Percentiles rank a stretch among this genome's conserved stretches.
Conservation (phyloP, 805 yeast genomes). For the Suhomyces pyralidae region DNA sequence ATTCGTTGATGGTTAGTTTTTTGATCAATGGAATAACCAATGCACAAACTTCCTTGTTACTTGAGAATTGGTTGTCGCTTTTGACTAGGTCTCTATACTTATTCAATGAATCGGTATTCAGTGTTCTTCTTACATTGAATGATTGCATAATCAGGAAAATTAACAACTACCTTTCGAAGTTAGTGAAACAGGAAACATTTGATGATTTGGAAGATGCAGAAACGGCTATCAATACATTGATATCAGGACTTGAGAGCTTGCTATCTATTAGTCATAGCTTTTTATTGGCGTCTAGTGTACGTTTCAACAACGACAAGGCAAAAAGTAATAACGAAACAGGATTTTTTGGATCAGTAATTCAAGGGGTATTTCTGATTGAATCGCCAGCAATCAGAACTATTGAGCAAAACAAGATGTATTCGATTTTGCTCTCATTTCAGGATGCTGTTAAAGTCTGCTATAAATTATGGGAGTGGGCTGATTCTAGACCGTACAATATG, state of each 20-base stretch:
- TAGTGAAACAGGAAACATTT: slow-evolving; percentile 16
- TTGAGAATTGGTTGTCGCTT: slow-evolving; percentile 49
- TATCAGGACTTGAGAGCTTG: slow-evolving; percentile 64
- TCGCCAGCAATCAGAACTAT: slow-evolving; percentile 52
- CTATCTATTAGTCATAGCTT: slow-evolving; percentile 58
- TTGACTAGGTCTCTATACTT: slow-evolving; percentile 50
- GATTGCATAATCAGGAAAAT: slow-evolving; percentile 48
- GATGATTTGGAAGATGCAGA: slow-evolving; percentile 32
- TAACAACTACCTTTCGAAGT: slow-evolving; percentile 24
- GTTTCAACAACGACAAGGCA: slow-evolving; percentile 13
- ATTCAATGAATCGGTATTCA: slow-evolving; percentile 52
- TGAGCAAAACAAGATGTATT: slow-evolving; percentile 51
- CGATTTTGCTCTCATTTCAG: slow-evolving; percentile 62
- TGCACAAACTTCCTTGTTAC: slow-evolving; percentile 41
- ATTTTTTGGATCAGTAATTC: slow-evolving; percentile 64
- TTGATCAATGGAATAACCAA: slow-evolving; percentile 48
- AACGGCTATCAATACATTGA: slow-evolving; percentile 43
- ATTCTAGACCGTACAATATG: slow-evolving; percentile 25
- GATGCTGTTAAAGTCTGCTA: slow-evolving; percentile 55
- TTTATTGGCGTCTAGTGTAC: slow-evolving; percentile 33
- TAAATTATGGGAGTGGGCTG: slow-evolving; percentile 71
- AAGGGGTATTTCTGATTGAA: slow-evolving; percentile 76
- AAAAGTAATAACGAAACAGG: slow-evolving; percentile 38
- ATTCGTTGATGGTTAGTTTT: slow-evolving; percentile 40
- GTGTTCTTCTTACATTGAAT: slow-evolving; percentile 52